These are phyloP conservation scores for Leishmania gerbilli DNA, from an alignment of 208 protist species.

Conservation along the genomic window DNA sequence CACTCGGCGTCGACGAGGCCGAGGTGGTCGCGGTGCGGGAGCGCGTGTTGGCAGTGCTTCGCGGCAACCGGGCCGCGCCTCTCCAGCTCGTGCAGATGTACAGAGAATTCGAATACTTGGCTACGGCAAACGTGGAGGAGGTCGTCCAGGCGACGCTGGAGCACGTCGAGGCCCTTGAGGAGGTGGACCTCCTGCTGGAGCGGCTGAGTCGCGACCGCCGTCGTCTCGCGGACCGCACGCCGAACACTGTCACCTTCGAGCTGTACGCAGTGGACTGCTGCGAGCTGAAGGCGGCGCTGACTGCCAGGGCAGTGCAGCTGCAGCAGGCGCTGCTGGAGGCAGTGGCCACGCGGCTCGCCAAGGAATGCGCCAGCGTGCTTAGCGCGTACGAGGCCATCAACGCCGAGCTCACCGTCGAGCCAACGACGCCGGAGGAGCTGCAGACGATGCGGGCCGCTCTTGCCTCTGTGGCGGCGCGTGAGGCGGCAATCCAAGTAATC, in stretches of 20 bases:
- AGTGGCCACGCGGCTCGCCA: conserved; percentile 56
- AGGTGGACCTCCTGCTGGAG: conserved; percentile 88
- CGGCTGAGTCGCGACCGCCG: conserved; percentile 82
- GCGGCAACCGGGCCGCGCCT: conserved; percentile 79
- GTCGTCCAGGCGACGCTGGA: conserved; percentile 49
- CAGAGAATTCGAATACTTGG: conserved; percentile 88
- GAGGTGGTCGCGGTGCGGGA: conserved; percentile 53
- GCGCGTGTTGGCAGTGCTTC: conserved; percentile 62
- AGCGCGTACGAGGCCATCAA: conserved; percentile 77
- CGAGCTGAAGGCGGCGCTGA: conserved; percentile 81
- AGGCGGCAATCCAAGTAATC: conserved; percentile 69
- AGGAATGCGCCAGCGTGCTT: conserved; percentile 66
- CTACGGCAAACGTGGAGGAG: conserved; percentile 51
- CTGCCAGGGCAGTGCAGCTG: conserved; percentile 53
- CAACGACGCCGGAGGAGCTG: conserved; percentile 90
- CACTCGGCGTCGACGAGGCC: conserved; percentile 57
- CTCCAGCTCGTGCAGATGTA: conserved; percentile 91
- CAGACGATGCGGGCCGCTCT: conserved; percentile 82
- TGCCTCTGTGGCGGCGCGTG: conserved; percentile 68
- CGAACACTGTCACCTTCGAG: conserved; percentile 89
- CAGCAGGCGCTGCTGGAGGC: conserved; percentile 73
- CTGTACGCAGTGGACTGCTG: conserved; percentile 90
- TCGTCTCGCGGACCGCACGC: conserved; percentile 80
- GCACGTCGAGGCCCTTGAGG: conserved; percentile 64
- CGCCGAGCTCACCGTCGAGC: conserved; percentile 70